Percentiles rank a stretch among this genome's conserved stretches.
phyloP scores from a whole-genome alignment of 108 stramenopile genomes.

The Cyclotella kingstonii region DNA sequence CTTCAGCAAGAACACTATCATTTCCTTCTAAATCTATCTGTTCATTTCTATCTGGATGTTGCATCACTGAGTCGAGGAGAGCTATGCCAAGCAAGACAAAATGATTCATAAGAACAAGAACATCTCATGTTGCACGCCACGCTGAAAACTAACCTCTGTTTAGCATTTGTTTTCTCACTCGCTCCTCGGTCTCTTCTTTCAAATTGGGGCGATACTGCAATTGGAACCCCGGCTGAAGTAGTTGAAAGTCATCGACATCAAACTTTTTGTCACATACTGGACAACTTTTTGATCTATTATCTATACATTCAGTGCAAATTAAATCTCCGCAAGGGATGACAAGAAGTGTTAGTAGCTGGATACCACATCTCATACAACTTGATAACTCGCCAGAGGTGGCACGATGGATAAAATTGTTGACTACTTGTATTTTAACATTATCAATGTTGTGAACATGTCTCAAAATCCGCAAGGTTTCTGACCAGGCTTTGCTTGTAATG shows the following conservation, averaged over 20 bases:
- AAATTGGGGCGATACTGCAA: slow-evolving; percentile 45
- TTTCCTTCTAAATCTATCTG: slow-evolving; percentile 1
- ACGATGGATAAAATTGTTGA: slow-evolving; percentile 59
- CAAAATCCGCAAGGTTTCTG: slow-evolving; percentile 65
- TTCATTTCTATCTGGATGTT: not conserved
- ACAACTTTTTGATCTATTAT: slow-evolving; percentile 46
- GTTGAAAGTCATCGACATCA: slow-evolving; percentile 81
- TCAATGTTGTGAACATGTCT: slow-evolving; percentile 37
- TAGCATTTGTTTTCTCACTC: slow-evolving; percentile 12
- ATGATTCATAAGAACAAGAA: no score
- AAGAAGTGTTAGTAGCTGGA: slow-evolving; percentile 61
- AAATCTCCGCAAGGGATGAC: slow-evolving; percentile 74
- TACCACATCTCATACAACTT: slow-evolving; percentile 59
- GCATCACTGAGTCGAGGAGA: no score
- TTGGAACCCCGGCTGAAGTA: slow-evolving; percentile 69
- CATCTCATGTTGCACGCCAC: not conserved
- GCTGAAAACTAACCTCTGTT: not conserved
- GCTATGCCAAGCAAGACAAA: no score
- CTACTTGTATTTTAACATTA: slow-evolving; percentile 37
- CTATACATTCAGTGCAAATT: slow-evolving; percentile 83
- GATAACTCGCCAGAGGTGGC: slow-evolving; percentile 53
- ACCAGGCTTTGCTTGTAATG: slow-evolving; percentile 45
- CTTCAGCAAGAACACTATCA: slow-evolving; percentile 4
- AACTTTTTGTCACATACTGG: slow-evolving; percentile 54
- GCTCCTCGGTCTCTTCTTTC: slow-evolving; percentile 46